Conservation (phyloP, 163 green algal species). For the Coccomyxa subellipsoidea region DNA sequence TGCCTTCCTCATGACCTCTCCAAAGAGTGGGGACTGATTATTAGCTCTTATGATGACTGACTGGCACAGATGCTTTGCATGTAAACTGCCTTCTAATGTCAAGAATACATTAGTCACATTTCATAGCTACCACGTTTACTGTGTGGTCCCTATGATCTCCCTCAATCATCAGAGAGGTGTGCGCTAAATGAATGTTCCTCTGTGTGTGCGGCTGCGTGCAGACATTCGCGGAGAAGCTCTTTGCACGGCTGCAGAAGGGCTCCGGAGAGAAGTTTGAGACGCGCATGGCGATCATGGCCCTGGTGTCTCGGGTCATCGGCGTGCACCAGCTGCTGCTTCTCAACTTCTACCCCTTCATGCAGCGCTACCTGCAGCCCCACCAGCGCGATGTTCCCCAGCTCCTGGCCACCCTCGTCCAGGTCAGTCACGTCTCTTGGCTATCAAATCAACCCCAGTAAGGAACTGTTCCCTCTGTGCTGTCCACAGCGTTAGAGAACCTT, state of each 20-base stretch:
- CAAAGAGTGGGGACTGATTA: background rate
- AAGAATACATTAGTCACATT: too few relatives aligned
- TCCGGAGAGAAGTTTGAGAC: constrained; percentile 78
- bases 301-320: constrained; percentile 72
- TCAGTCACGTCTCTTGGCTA: constrained; percentile 9
- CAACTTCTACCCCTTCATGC: constrained; percentile 94
- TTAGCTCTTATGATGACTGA: constrained; percentile 9
- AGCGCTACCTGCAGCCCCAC: constrained; percentile 89
- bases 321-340: constrained; percentile 85
- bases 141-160: too few relatives aligned
- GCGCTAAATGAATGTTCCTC: background rate
- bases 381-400: constrained; percentile 84
- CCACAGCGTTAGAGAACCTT: too few relatives aligned
- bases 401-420: constrained; percentile 69
- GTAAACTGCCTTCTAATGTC: too few relatives aligned
- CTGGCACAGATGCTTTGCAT: background rate
- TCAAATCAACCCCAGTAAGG: too few relatives aligned
- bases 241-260: constrained; percentile 61
- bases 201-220: constrained; percentile 34
- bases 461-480: too few relatives aligned
- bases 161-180: too few relatives aligned
- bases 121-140: too few relatives aligned
- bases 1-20: constrained; percentile 13
- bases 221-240: constrained; percentile 90
- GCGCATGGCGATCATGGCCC: constrained; percentile 68